phyloP scores from a whole-genome alignment of 169 alveolate genomes.

The Cryptosporidium sp. region DNA sequence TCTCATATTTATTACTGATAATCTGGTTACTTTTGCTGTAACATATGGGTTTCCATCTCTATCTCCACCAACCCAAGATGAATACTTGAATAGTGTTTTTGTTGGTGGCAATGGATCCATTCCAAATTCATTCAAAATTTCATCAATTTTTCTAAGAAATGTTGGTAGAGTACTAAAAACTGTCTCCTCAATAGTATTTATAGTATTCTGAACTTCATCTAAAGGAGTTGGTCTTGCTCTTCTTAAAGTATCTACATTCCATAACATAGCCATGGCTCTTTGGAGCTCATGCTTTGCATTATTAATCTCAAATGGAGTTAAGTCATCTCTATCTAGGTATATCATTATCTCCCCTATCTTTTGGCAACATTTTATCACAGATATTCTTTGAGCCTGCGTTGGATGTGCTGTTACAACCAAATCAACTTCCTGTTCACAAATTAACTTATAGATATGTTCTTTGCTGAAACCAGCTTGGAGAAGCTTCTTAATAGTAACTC shows the following conservation, averaged over 20 bases:
- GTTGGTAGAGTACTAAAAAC: constrained; percentile 81
- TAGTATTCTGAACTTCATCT: constrained; percentile 80
- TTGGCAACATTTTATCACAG: constrained; percentile 81
- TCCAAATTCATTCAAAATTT: constrained; percentile 78
- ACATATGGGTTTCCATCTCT: constrained; percentile 91
- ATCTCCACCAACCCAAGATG: constrained; percentile 91
- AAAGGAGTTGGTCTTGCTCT: constrained; percentile 85
- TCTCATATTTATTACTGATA: constrained; percentile 80
- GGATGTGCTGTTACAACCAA: constrained; percentile 87
- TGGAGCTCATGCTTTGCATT: constrained; percentile 78
- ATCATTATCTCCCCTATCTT: constrained; percentile 81
- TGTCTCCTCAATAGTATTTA: constrained; percentile 79
- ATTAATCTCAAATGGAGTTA: constrained; percentile 80
- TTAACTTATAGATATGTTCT: constrained; percentile 76
- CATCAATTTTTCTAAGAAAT: constrained; percentile 81
- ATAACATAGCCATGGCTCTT: constrained; percentile 79
- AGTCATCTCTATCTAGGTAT: constrained; percentile 80
- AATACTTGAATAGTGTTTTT: constrained; percentile 78
- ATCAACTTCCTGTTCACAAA: constrained; percentile 80
- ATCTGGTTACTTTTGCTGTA: constrained; percentile 84
- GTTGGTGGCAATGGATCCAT: constrained; percentile 83
- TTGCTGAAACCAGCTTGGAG: constrained; percentile 77
- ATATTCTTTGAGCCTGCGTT: constrained; percentile 83
- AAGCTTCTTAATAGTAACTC: constrained; percentile 26
- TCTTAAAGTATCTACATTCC: constrained; percentile 85